Conservation (phyloP, 2,329 filamentous ascomycete genomes). For the Colletotrichum navitas region DNA sequence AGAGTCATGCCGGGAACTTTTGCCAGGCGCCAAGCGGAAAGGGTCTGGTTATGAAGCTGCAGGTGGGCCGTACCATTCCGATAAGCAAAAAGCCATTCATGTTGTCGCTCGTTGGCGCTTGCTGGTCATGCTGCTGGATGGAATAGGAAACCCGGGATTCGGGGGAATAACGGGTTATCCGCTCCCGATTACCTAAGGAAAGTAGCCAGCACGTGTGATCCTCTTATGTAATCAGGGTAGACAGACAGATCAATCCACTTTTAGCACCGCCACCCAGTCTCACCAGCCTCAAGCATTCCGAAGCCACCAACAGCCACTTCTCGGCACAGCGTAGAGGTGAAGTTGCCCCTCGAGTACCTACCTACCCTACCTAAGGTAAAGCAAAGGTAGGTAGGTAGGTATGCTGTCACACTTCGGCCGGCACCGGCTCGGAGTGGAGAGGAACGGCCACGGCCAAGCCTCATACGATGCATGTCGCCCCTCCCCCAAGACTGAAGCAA, state of each 20-base stretch:
- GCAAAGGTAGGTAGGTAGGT: neutral
- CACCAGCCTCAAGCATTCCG: conserved; percentile 2
- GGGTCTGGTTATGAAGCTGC: no score
- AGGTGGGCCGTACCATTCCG: neutral
- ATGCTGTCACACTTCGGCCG: conserved; percentile 31
- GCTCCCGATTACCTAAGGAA: neutral
- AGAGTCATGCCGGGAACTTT: neutral
- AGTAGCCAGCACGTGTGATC: no score
- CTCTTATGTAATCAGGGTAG: neutral
- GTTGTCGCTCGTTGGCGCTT: no score
- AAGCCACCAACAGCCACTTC: neutral
- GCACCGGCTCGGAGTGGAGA: conserved; percentile 36
- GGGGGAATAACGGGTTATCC: neutral
- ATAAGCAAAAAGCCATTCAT: neutral
- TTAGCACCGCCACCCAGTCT: neutral
- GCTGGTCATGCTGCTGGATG: no score
- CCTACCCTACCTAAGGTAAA: neutral
- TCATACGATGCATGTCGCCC: conserved; percentile 32
- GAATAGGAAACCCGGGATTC: no score
- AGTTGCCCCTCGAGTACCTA: neutral
- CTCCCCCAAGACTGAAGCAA: conserved; percentile 24
- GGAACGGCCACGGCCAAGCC: conserved; percentile 26
- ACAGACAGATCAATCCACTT: no score
- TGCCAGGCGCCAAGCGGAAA: neutral
- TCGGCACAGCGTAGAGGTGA: neutral